These are phyloP conservation scores for Adansonia grandidieri DNA, from an alignment of 441 rosid genomes.

Conservation along the genomic window DNA sequence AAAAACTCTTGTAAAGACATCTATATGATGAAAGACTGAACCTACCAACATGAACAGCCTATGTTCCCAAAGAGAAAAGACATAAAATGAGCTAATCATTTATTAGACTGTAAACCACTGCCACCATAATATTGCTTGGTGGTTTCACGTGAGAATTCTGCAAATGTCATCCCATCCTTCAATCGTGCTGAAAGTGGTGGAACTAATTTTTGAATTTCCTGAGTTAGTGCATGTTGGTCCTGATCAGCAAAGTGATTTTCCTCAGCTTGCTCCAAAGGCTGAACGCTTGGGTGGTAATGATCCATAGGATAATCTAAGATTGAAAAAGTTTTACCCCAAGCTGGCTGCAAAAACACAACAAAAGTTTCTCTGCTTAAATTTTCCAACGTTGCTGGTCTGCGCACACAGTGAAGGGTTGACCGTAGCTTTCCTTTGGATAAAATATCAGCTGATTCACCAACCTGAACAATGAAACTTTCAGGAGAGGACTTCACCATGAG, in stretches of 20 bases:
- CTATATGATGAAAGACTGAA: conserved; percentile 14
- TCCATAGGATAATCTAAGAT: conserved; percentile 46
- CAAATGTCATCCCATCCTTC: conserved; percentile 91
- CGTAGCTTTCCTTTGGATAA: conserved; percentile 71
- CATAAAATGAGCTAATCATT: conserved; percentile 32
- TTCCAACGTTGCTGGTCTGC: conserved; percentile 58
- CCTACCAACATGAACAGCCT: conserved; percentile 24
- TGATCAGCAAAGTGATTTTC: conserved; percentile 33
- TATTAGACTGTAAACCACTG: conserved; percentile 76
- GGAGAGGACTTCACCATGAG: conserved; percentile 67
- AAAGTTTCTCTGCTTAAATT: conserved; percentile 80
- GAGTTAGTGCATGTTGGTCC: conserved; percentile 32
- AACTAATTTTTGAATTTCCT: conserved; percentile 50
- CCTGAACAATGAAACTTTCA: conserved; percentile 80
- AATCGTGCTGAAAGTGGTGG: conserved; percentile 75
- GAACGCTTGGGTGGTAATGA: conserved; percentile 29
- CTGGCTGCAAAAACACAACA: conserved; percentile 82
- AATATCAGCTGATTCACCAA: conserved; percentile 87
- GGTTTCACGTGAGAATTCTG: conserved; percentile 78
- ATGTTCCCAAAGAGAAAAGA: not conserved
- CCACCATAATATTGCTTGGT: conserved; percentile 89
- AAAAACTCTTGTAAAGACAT: not conserved
- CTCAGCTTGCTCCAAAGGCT: conserved; percentile 31
- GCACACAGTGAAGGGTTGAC: conserved; percentile 81
- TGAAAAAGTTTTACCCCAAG: conserved; percentile 77